Evolutionary conservation across 2,329 filamentous ascomycete genomes (phyloP), one percentile per base, ranked within the genome.

Genomic region (Plectosphaerella plurivora): DNA sequence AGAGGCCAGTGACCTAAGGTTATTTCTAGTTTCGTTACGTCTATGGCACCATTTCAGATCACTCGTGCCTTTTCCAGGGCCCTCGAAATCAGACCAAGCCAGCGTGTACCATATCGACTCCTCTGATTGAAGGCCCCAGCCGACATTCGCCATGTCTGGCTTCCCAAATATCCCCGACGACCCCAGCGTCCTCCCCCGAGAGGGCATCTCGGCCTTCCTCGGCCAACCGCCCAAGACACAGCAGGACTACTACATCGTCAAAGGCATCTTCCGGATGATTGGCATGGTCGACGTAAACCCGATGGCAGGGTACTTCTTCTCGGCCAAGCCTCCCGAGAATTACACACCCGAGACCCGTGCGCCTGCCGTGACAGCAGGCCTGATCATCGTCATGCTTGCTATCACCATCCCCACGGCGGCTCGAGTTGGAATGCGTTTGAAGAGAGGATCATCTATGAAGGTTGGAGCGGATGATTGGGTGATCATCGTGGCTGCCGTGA

Each of bases 331-430:
- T n/a, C 52, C 48, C 3, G 48, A 55, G 20, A 44, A 44, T 14
- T 63, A 64, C 28, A 51, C 55, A 2, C 52, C 54, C 44, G 58
- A 62, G 28, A 62, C 62, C 7, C 62, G 59, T 49, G 51, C 57
- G 9, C 55, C 62, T 4, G 55, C 54, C 18, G 61, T 69, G 18
- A 57, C 68, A n/a, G 47, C 54, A 11, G 62, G 61, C 16, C 58
- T 66, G 53, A 51, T 59, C 37, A 55, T 68, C 9, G 61, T 62
- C 4, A 59, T 68, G 5, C 53, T 63, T 36, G 50, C 63, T 20
- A 65, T 69, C 51, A 51, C 61, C 14, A 41, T 59, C 9, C 56
- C 66, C 25, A 70, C 68, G 0, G 53, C 52, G 6, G 51, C 61
- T 8, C 60, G 68, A 35, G 53, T 70, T 8, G 25, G 51, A 14